These are phyloP conservation scores for Wallemia ichthyophaga DNA, from an alignment of 1,284 basidiomycete species.

Conservation along the genomic window DNA sequence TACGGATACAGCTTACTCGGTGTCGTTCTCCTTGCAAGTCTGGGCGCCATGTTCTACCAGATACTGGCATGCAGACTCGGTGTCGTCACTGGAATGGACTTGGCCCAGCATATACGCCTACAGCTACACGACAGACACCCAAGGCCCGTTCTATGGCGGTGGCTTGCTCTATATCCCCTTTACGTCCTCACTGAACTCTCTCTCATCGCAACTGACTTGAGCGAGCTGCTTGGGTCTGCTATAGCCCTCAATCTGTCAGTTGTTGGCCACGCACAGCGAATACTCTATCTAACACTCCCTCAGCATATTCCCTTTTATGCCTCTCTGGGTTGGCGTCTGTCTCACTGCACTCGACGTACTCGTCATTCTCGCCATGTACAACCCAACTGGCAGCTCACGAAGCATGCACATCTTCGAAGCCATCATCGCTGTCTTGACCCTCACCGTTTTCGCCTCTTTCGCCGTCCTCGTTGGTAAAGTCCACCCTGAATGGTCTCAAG, in stretches of 20 bases:
- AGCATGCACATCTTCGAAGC: slow-evolving; percentile 27
- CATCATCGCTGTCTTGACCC: slow-evolving; percentile 32
- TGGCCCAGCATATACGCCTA: slow-evolving; percentile 11
- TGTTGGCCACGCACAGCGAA: no score
- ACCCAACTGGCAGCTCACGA: slow-evolving; percentile 9
- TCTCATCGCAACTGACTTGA: slow-evolving; percentile 38
- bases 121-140: slow-evolving; percentile 6
- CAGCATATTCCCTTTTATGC: slow-evolving; percentile 40
- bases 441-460: slow-evolving; percentile 55
- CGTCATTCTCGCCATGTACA: slow-evolving; percentile 22
- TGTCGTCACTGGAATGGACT: slow-evolving; percentile 17
- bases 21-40: slow-evolving; percentile 46
- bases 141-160: slow-evolving; percentile 5
- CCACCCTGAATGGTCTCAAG: slow-evolving; percentile 38
- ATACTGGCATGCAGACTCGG: slow-evolving; percentile 24
- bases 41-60: slow-evolving; percentile 55
- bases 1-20: slow-evolving; percentile 60
- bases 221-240: slow-evolving; percentile 41
- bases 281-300: not conserved
- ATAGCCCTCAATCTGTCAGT: slow-evolving; percentile 37
- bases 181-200: slow-evolving; percentile 37
- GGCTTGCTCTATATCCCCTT: slow-evolving; percentile 18
- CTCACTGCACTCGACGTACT: slow-evolving; percentile 61
- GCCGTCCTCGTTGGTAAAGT: slow-evolving; percentile 44
- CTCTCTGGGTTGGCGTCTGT: slow-evolving; percentile 51